Evolutionary conservation across 2,329 filamentous ascomycete genomes (phyloP), one percentile per base, ranked within the genome.

Genomic region (Hypoxylon sp.): DNA sequence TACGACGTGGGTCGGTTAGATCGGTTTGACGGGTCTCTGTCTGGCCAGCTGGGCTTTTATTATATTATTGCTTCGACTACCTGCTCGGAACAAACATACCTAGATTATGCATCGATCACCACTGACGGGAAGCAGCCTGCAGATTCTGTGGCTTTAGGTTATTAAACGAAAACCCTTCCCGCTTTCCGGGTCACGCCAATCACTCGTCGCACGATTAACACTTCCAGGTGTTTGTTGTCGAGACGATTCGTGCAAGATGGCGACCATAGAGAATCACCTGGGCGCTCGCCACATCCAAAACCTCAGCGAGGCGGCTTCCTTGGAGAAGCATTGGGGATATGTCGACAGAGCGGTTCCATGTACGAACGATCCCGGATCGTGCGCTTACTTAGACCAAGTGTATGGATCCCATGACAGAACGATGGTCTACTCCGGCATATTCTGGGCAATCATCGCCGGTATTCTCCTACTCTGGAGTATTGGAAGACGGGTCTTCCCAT

Each of bases 251-350:
- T 48, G 48, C 61, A 65, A 65, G 55, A 76, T 75, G 75, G 69
- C 72, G n/a, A 60, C 65, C 58, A 60, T 72, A 45, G 69, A 68
- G 38, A 62, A 36, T 30, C 60, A 67, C 9, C 51, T 75, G 48
- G 56, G 49, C 10, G 60, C 69, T 51, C 79, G 80, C 60, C 82
- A 83, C 63, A 85, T 85, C 66, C 84, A 86, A 72, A 79, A 86
- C 60, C 72, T 75, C 65, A 79, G 74, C 72, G 79, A 80, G 30
- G 82, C 79, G 30, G 61, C 68, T 4, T 64, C 65, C 13, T 59
- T 84, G 21, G 79, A 82, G 72, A 79, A 79, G 51, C 85, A 89
- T 72, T 90, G 87, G 87, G 87, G 85, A 0, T 90, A 89, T 73
- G 78, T 80, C 2, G 79, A 81, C 57, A 83, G 87, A 19, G 80